These are phyloP conservation scores for Fusarium concolor DNA, from an alignment of 2,329 filamentous ascomycete species.

Conservation along the genomic window DNA sequence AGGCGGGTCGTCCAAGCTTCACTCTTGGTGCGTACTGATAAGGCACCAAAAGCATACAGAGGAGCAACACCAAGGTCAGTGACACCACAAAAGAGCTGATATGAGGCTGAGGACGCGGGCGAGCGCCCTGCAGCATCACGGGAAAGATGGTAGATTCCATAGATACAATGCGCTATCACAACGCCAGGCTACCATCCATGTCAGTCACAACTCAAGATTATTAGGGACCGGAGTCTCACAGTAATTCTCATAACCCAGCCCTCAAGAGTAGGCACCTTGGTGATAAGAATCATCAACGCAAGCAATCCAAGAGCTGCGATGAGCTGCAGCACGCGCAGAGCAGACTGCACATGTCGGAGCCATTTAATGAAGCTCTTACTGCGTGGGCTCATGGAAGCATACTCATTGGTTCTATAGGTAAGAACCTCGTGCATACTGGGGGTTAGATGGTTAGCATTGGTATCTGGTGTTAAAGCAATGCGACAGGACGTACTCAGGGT, in stretches of 20 bases:
- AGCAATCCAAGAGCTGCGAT: constrained; percentile 77
- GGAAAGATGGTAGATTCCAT: constrained; percentile 83
- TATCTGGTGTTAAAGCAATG: not conserved
- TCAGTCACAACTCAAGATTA: constrained; percentile 10
- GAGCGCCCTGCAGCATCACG: constrained; percentile 77
- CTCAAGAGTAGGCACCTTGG: constrained; percentile 70
- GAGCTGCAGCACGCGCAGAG: constrained; percentile 74
- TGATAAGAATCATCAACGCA: constrained; percentile 81
- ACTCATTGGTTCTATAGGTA: constrained; percentile 69
- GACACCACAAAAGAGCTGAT: constrained; percentile 84
- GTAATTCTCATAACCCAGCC: constrained; percentile 82
- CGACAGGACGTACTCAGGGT: constrained; percentile 77
- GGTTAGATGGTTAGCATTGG: not conserved
- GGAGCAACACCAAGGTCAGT: constrained; percentile 71
- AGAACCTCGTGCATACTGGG: constrained; percentile 71
- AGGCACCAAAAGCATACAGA: constrained; percentile 67
- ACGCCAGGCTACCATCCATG: constrained; percentile 74
- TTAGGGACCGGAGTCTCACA: constrained; percentile 61
- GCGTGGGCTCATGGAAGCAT: constrained; percentile 73
- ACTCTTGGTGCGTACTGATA: constrained; percentile 59
- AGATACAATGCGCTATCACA: constrained; percentile 76
- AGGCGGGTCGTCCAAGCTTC: constrained; percentile 76
- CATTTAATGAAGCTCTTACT: constrained; percentile 79
- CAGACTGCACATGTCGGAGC: constrained; percentile 75
- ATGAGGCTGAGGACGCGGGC: constrained; percentile 84